Percentiles rank a stretch among this genome's conserved stretches.
These are phyloP conservation scores for Haplosporangium sp. DNA, from an alignment of 371 early-diverging fungal species.

Conservation along the genomic window DNA sequence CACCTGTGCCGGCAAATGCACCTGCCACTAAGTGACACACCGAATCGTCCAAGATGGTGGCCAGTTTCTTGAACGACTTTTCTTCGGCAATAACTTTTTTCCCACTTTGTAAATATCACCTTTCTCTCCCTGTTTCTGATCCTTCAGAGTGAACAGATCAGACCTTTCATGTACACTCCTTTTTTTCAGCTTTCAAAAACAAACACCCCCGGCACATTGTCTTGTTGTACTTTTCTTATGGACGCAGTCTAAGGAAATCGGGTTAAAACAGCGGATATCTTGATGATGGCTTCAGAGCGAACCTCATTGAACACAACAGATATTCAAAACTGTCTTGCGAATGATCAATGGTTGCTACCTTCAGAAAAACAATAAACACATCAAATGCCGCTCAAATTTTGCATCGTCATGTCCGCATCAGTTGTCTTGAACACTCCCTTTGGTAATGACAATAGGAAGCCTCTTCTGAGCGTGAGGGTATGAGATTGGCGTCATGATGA, in stretches of 20 bases:
- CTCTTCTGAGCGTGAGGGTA: too few species aligned
- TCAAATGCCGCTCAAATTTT: background rate
- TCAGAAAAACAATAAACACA: background rate
- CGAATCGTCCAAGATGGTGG: background rate
- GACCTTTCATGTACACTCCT: background rate
- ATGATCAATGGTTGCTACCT: background rate
- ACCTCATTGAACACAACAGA: background rate
- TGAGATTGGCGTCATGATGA: too few species aligned
- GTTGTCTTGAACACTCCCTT: too few species aligned
- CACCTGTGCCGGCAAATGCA: conserved; percentile 25
- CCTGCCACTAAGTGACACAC: background rate
- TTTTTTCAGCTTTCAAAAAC: background rate
- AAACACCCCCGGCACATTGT: background rate
- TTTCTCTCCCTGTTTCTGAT: background rate
- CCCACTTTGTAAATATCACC: background rate
- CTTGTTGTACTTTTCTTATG: background rate
- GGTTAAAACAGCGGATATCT: background rate
- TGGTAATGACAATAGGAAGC: too few species aligned
- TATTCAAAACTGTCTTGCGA: background rate
- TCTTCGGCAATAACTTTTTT: background rate
- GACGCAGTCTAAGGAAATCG: background rate
- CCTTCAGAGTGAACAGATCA: conserved; percentile 13
- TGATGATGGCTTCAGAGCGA: conserved; percentile 30
- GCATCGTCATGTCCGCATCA: too few species aligned
- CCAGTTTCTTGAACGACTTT: background rate